These are phyloP conservation scores for Didymella arachidicola DNA, from an alignment of 2,329 filamentous ascomycete genomes.

Conservation along the genomic window DNA sequence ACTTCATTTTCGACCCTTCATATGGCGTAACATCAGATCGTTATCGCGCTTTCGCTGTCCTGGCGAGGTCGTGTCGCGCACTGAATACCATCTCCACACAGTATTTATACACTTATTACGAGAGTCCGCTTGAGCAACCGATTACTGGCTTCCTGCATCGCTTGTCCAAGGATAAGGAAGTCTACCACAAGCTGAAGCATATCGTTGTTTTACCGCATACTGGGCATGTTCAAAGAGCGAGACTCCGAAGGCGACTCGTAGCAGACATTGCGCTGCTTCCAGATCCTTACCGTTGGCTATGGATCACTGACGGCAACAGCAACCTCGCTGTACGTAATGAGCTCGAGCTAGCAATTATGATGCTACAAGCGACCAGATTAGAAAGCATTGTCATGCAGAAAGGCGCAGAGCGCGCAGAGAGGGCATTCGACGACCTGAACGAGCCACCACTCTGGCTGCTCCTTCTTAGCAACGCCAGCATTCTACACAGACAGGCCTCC, in stretches of 20 bases:
- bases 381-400: neutral
- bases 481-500: neutral
- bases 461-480: neutral
- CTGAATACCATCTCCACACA: neutral
- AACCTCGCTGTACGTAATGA: neutral
- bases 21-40: neutral
- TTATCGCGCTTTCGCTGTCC: neutral
- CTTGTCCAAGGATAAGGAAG: neutral
- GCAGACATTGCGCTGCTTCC: neutral
- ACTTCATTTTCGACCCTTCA: neutral
- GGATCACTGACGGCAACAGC: neutral
- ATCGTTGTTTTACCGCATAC: neutral
- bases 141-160: neutral
- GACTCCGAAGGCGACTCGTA: neutral
- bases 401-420: neutral
- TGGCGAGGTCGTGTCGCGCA: neutral
- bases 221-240: neutral
- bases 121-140: neutral
- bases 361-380: neutral
- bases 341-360: neutral
- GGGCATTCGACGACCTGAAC: neutral
- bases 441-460: neutral
- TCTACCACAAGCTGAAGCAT: neutral
- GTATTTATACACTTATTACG: neutral
- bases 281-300: neutral